phyloP scores from a whole-genome alignment of 805 yeast species.

The Metschnikowia henanensis region DNA sequence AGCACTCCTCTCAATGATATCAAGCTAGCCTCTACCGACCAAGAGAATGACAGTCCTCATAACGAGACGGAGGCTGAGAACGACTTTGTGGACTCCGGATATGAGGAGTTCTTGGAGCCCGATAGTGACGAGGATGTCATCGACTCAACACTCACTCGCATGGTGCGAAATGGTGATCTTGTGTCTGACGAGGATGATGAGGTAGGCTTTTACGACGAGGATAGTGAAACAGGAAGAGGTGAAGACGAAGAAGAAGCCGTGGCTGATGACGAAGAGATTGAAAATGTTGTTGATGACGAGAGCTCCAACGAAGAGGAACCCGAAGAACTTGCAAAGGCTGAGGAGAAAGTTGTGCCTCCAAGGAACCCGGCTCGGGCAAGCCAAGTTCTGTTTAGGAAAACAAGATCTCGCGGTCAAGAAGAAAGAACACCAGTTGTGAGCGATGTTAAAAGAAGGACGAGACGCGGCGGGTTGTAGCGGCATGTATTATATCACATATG shows the following conservation, averaged over 20 bases:
- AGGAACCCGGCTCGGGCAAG: too few relatives aligned
- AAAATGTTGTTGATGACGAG: conserved; percentile 18
- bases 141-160: conserved; percentile 3
- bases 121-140: conserved; percentile 6
- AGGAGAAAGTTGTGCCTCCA: not conserved
- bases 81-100: conserved; percentile 9
- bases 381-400: not conserved
- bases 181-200: conserved; percentile 19
- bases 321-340: not conserved
- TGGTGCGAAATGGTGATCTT: conserved; percentile 16
- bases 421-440: not conserved
- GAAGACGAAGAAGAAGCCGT: conserved; percentile 26
- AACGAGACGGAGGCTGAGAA: conserved; percentile 4
- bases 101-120: conserved; percentile 9
- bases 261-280: conserved; percentile 13
- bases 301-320: conserved; percentile 16
- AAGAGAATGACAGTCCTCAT: conserved; percentile 1
- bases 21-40: conserved; percentile 6
- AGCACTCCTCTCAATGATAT: conserved; percentile 8
- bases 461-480: not conserved
- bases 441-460: not conserved
- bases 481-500: conserved; percentile 10
- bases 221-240: conserved; percentile 21
- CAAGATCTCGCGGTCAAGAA: conserved; percentile 2
- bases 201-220: conserved; percentile 9